phyloP scores from a whole-genome alignment of 2,329 filamentous ascomycete genomes.

The Pyrenophora seminiperda region DNA sequence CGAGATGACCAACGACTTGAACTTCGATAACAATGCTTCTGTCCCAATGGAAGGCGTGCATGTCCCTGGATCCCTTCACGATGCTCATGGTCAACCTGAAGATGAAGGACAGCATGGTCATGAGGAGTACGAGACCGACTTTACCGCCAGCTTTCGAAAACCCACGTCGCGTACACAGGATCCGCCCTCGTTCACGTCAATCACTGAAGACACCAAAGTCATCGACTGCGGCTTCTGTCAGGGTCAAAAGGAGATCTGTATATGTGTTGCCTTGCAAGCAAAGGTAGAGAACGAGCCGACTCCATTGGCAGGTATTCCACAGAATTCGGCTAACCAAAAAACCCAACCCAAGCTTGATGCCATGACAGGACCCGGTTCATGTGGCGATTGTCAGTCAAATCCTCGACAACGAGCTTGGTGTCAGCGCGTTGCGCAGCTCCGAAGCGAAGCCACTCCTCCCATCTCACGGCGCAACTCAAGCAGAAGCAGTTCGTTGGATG shows the following conservation, averaged over 20 bases:
- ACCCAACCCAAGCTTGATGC: conserved; percentile 10
- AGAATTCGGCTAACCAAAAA: conserved; percentile 3
- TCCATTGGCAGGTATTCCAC: conserved; percentile 11
- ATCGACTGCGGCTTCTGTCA: conserved; percentile 42
- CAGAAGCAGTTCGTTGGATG: conserved; percentile 27
- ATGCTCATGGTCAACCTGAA: conserved; percentile 7
- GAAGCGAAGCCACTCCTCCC: conserved; percentile 22
- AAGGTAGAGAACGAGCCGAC: conserved; percentile 19
- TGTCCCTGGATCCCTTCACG: conserved; percentile 23
- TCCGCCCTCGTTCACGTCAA: conserved; percentile 29
- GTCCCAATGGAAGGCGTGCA: conserved; percentile 26
- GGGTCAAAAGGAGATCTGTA: conserved; percentile 37
- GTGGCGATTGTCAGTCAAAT: conserved; percentile 43
- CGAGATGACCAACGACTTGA: conserved; percentile 31
- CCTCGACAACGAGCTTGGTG: conserved; percentile 45
- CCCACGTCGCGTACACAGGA: conserved; percentile 2
- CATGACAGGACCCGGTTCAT: conserved; percentile 40
- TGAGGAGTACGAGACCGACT: conserved; percentile 39
- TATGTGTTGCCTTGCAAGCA: conserved; percentile 32
- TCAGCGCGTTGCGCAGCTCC: conserved; percentile 40
- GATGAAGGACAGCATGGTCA: conserved; percentile 4
- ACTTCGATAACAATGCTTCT: conserved; percentile 17
- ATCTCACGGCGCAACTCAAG: conserved; percentile 29
- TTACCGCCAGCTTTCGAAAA: conserved; percentile 34
- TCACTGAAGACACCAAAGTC: conserved; percentile 19